A percentile compares a stretch with the other conserved stretches of the same genome.
phyloP scores from a whole-genome alignment of 805 yeast species.

The Jamesozyma spencerorum region DNA sequence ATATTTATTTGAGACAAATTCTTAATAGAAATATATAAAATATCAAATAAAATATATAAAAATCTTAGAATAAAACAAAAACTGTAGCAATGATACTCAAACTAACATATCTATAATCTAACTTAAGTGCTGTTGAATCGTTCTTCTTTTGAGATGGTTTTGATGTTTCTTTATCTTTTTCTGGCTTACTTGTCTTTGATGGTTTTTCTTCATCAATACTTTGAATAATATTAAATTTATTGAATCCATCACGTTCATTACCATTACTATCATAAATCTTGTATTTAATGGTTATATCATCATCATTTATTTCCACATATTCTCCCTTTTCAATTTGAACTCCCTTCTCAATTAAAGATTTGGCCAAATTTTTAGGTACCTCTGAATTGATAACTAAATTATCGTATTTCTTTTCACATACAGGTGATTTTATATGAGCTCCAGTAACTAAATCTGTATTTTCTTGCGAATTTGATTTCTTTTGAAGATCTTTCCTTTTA shows the following conservation, averaged over 20 bases:
- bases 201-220: too few relatives aligned
- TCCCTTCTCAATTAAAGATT: conserved; percentile 40
- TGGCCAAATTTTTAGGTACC: conserved; percentile 36
- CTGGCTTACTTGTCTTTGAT: too few relatives aligned
- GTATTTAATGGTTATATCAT: conserved; percentile 36
- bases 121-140: too few relatives aligned
- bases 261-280: conserved; percentile 41
- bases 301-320: conserved; percentile 37
- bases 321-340: conserved; percentile 41
- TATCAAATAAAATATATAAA: too few relatives aligned
- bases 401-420: conserved; percentile 33
- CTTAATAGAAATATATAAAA: too few relatives aligned
- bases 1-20: too few relatives aligned
- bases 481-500: conserved; percentile 2
- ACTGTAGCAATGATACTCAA: too few relatives aligned
- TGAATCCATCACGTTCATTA: not conserved
- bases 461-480: not conserved
- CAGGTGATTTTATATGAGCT: not conserved
- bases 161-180: too few relatives aligned
- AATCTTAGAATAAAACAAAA: too few relatives aligned
- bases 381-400: conserved; percentile 32
- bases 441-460: not conserved
- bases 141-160: too few relatives aligned
- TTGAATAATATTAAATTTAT: too few relatives aligned
- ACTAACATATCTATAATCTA: too few relatives aligned